Evolutionary conservation across 2,329 filamentous ascomycete genomes (phyloP).

Genomic region (Colletotrichum trifolii): DNA sequence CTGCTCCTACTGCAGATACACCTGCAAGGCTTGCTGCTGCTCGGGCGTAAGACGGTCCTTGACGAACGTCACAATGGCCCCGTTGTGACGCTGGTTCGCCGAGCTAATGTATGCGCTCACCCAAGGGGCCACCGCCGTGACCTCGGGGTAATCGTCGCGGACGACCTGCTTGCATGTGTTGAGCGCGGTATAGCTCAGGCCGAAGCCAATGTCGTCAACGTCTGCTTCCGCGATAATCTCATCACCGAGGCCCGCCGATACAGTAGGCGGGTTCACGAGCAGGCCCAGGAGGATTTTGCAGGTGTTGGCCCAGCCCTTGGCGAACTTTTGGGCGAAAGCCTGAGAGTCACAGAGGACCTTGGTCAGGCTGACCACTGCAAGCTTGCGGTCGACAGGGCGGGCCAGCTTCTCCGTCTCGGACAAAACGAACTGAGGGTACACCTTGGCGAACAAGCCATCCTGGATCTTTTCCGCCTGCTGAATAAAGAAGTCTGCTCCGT

Average conservation of each 20-base stretch:
- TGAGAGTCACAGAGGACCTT: conserved; percentile 90
- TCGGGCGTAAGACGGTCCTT: conserved; percentile 75
- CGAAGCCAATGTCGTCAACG: conserved; percentile 94
- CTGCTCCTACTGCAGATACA: conserved; percentile 58
- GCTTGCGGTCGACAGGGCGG: conserved; percentile 90
- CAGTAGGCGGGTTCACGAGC: conserved; percentile 84
- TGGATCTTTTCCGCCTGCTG: conserved; percentile 85
- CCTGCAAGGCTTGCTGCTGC: conserved; percentile 62
- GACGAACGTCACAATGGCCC: conserved; percentile 77
- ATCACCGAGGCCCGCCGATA: conserved; percentile 72
- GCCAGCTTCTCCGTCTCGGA: conserved; percentile 89
- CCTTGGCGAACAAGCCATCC: conserved; percentile 79
- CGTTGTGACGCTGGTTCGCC: conserved; percentile 78
- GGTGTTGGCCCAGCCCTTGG: conserved; percentile 91
- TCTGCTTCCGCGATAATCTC: conserved; percentile 88
- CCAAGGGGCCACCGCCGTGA: conserved; percentile 86
- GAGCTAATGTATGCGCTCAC: conserved; percentile 81
- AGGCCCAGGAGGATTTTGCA: conserved; percentile 90
- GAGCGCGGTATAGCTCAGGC: conserved; percentile 91
- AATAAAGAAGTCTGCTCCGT: conserved; percentile 94
- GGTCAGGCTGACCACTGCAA: conserved; percentile 90
- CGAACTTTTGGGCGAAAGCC: conserved; percentile 83
- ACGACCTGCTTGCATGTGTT: conserved; percentile 85
- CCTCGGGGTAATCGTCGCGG: conserved; percentile 86
- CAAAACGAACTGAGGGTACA: conserved; percentile 90